Evolutionary conservation across 768 basidiomycete species (phyloP), one percentile per base, ranked within the genome.

Genomic region (Trametes villosa): DNA sequence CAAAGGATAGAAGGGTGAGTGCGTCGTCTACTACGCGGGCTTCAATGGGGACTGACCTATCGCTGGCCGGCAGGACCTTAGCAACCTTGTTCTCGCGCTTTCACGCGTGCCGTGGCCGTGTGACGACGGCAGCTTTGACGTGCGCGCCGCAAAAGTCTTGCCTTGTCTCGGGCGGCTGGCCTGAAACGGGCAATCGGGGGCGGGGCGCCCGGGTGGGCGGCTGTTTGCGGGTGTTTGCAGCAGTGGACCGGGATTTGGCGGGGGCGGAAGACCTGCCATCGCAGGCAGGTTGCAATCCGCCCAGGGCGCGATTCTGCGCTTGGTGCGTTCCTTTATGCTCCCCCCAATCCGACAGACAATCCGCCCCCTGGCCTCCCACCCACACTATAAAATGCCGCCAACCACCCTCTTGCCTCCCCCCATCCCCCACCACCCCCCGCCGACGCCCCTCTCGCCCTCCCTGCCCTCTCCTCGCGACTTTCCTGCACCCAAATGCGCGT

Each of bases 191-290:
- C 38, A 49, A 49, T 41, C 53, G 29, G 42, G 15, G 31, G 15
- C 36, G 29, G 38, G 47, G 27, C 38, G 47, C 47, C 20, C 24
- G 33, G 33, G 56, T 57, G 47, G 47, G 56, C 56, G 56, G 56
- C 47, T 64, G 53, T 64, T 64, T 59, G 49, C 38, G 33, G 33
- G 17, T 64, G 33, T 49, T 64, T 60, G 53, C 30, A 40, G 50
- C 38, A 36, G 55, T 64, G 59, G 63, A 57, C 59, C 46, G 54
- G 55, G n/a, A 45, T 64, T 64, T 64, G 63, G 47, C 51, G 29
- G 44, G 8, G 27, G 42, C 59, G 18, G 54, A 60, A 64, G 59
- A 64, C 50, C 22, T 60, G 17, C 63, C 63, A 33, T 44, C 49
- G 29, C n/a, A 53, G 55, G 63, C 59, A 64, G 26, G 42, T 51